Conservation (phyloP, 345 rosid genomes). For the Aegle marmelos region DNA sequence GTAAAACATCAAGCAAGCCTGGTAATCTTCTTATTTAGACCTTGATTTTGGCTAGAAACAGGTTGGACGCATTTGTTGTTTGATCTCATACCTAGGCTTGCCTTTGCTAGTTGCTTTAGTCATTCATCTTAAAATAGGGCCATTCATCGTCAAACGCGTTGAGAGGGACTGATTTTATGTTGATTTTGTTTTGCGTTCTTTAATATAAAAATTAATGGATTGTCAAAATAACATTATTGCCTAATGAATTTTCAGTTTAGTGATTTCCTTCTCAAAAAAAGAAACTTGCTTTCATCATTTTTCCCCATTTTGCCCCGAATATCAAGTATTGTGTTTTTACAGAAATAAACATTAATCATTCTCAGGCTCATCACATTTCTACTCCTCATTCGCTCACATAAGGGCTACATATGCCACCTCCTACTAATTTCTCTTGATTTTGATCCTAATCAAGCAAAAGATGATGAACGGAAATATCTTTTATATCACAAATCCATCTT, state of each 20-base stretch:
- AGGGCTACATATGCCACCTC: neutral
- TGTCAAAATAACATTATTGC: neutral
- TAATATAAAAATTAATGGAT: neutral
- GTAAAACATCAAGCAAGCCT: neutral
- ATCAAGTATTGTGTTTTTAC: neutral
- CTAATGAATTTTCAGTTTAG: neutral
- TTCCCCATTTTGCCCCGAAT: neutral
- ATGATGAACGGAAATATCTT: slow-evolving; percentile 11
- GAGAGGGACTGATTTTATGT: neutral
- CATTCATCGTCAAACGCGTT: neutral
- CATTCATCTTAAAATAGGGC: neutral
- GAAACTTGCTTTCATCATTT: neutral
- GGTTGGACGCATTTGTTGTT: neutral
- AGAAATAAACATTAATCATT: neutral
- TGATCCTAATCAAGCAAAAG: slow-evolving; percentile 14
- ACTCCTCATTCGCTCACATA: neutral
- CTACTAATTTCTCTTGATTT: neutral
- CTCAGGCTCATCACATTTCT: neutral
- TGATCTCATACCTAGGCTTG: neutral
- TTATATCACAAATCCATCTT: slow-evolving; percentile 70
- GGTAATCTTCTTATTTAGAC: neutral
- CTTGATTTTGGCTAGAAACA: neutral
- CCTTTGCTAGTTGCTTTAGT: neutral
- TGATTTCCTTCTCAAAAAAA: neutral
- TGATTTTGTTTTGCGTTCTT: neutral